phyloP scores from a whole-genome alignment of 1,284 basidiomycete species.

The Cutaneotrichosporon cutaneum region DNA sequence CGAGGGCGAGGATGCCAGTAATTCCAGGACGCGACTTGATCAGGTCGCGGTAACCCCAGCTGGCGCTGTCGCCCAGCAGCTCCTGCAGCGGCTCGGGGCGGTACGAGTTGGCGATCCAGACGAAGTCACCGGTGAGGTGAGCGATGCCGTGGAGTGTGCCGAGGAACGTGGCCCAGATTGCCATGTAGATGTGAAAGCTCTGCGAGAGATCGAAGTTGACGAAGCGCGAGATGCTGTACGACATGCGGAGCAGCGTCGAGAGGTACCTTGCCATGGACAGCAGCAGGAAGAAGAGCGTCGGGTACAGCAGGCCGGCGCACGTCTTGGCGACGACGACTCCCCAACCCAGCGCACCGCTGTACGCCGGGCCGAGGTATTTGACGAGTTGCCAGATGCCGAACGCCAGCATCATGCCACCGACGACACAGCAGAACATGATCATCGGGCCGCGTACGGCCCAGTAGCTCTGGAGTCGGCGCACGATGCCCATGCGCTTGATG shows the following conservation, averaged over 20 bases:
- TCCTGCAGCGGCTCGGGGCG: conserved; percentile 23
- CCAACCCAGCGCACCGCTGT: conserved; percentile 34
- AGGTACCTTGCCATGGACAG: conserved; percentile 35
- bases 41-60: conserved; percentile 24
- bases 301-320: conserved; percentile 33
- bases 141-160: conserved; percentile 36
- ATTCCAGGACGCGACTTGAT: conserved; percentile 27
- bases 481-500: conserved; percentile 17
- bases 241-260: conserved; percentile 32
- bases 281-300: conserved; percentile 35
- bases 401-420: conserved; percentile 28
- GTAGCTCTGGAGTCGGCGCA: conserved; percentile 26
- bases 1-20: conserved; percentile 30
- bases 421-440: conserved; percentile 30
- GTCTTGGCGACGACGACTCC: conserved; percentile 39
- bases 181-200: conserved; percentile 34
- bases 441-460: conserved; percentile 34
- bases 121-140: conserved; percentile 32
- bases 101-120: conserved; percentile 26
- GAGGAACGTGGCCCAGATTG: conserved; percentile 26
- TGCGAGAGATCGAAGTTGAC: conserved; percentile 40
- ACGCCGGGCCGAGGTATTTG: conserved; percentile 31
- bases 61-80: conserved; percentile 19
- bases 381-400: conserved; percentile 36
- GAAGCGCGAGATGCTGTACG: conserved; percentile 28